Evolutionary conservation across 2,329 filamentous ascomycete species (phyloP).

Genomic region (Aspergillus amoenus): DNA sequence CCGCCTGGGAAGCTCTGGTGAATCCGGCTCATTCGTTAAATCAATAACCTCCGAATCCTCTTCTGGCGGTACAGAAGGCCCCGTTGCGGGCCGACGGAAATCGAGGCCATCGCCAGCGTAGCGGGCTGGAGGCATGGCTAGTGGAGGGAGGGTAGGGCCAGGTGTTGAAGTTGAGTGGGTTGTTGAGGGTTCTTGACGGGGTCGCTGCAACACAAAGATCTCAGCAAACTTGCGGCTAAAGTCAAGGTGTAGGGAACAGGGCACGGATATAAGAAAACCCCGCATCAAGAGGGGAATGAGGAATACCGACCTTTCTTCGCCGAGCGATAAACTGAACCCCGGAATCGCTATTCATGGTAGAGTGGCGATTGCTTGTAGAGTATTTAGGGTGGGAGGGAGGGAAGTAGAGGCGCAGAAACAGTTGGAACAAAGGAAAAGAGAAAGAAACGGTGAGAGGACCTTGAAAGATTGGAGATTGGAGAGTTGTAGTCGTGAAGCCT

Average conservation of each 20-base stretch:
- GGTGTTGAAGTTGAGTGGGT: slow-evolving; percentile 26
- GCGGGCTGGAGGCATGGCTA: slow-evolving; percentile 28
- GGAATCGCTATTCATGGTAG: slow-evolving; percentile 36
- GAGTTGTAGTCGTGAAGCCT: slow-evolving; percentile 2
- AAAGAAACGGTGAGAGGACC: slow-evolving; percentile 2
- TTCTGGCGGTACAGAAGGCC: slow-evolving; percentile 28
- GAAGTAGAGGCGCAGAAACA: slow-evolving; percentile 6
- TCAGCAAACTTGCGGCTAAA: slow-evolving; percentile 17
- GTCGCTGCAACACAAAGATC: slow-evolving; percentile 27
- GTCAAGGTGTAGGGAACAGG: background rate
- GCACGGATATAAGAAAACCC: slow-evolving; percentile 17
- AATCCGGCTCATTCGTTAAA: slow-evolving; percentile 47
- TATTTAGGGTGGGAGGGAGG: background rate
- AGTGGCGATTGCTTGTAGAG: background rate
- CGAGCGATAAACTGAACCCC: slow-evolving; percentile 38
- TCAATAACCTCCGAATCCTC: slow-evolving; percentile 44
- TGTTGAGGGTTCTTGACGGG: slow-evolving; percentile 37
- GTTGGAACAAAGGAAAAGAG: slow-evolving; percentile 7
- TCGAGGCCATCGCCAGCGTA: slow-evolving; percentile 57
- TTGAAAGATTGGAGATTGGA: background rate
- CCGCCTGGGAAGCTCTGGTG: slow-evolving; percentile 18
- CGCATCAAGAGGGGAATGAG: slow-evolving; percentile 15
- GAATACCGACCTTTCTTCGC: slow-evolving; percentile 38
- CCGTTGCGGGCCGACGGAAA: slow-evolving; percentile 51
- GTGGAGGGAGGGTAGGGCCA: slow-evolving; percentile 21